phyloP scores from a whole-genome alignment of 805 yeast species.

The Tetrapisispora nanseiensis region DNA sequence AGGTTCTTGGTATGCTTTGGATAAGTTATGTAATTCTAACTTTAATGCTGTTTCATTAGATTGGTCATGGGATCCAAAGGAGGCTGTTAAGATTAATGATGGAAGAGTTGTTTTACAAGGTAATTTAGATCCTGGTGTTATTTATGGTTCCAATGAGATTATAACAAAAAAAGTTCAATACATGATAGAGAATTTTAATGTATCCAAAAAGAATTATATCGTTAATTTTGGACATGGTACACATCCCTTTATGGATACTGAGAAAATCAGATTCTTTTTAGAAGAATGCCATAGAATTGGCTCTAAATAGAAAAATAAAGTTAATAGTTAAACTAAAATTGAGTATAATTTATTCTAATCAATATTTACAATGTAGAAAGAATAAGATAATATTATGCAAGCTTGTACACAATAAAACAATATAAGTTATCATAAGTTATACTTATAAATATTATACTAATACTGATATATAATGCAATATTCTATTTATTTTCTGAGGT shows the following conservation, averaged over 20 bases:
- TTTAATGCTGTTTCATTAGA: constrained; percentile 87
- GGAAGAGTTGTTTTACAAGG: constrained; percentile 87
- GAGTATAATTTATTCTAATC: neutral
- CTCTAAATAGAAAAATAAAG: constrained; percentile 24
- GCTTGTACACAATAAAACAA: neutral
- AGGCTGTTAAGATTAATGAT: constrained; percentile 64
- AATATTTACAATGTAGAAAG: neutral
- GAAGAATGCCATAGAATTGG: constrained; percentile 83
- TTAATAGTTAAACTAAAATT: neutral
- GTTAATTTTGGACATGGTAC: constrained; percentile 98
- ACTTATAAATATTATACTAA: neutral
- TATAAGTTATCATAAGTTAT: neutral
- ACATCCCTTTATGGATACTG: constrained; percentile 95
- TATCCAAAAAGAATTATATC: constrained; percentile 84
- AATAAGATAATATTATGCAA: too few species aligned
- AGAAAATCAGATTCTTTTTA: constrained; percentile 72
- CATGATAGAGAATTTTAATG: constrained; percentile 90
- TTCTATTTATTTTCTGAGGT: neutral
- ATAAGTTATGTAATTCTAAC: constrained; percentile 69
- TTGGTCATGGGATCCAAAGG: constrained; percentile 79
- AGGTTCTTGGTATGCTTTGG: constrained; percentile 95
- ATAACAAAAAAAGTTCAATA: constrained; percentile 72
- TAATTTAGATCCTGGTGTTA: constrained; percentile 88
- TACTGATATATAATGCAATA: neutral
- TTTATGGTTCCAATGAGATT: constrained; percentile 79